Base-by-base conservation (phyloP, 2,329 filamentous ascomycete species). In the Colletotrichum aenigma region DNA sequence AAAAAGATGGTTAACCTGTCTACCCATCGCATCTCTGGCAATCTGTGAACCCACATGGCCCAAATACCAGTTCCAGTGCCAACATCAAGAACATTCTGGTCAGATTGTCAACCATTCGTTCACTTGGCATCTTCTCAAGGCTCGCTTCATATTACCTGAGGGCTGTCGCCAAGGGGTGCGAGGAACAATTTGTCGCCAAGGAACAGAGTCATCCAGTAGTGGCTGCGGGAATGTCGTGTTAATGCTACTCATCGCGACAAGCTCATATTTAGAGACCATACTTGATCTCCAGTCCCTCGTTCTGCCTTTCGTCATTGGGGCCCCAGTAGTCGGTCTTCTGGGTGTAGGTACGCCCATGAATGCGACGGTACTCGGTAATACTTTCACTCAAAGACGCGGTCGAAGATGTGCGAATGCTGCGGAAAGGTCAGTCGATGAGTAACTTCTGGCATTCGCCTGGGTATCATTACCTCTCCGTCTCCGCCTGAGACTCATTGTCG, bases 1-100 rank as follows among this genome's bases (percentile, higher is more conserved):
- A 24, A 24, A 24, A 24, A 24, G 24, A 24, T 24, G 24, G 24
- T 24, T 24, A 24, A 24, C 24, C 24, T 24, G 24, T 24, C 3
- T 24, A 24, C 24, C 24, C 24, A 24, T 24, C 24, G 24, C 24
- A 24, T 24, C 24, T 24, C 24, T 3, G 24, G 24, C 24, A 24
- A 24, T 24, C 24, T 24, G 24, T 24, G 24, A 24, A 24, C 24
- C 24, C 78, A 84, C 83, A 87, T 85, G 2, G 85, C 85, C 86
- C 86, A 87, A 6, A 87, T 84, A 0, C 86, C 86, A 1, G 86
- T 87, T 0, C 86, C 86, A 0, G 86, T 87, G 3, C 86, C 86
- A 3, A 87, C 62, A 71, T 88, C 86, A 16, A 86, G 80, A 67
- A 88, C 85, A 75, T 24, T 24, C 24, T 24, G 24, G 24, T 24